Evolutionary conservation across 2,329 filamentous ascomycete species (phyloP).

Genomic region (Fusarium heterosporum): DNA sequence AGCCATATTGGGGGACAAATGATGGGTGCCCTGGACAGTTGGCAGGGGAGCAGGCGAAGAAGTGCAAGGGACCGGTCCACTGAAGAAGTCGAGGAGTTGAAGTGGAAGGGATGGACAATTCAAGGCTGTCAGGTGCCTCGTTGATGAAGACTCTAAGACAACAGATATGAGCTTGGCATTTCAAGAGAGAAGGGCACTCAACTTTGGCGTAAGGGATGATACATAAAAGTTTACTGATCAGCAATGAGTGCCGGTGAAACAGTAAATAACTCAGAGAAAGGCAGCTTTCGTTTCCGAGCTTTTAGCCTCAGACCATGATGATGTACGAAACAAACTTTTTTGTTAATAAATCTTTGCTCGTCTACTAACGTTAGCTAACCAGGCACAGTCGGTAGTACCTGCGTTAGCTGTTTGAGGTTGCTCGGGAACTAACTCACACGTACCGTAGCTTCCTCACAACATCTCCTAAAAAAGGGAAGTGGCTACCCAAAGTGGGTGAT

Average conservation of each 20-base stretch:
- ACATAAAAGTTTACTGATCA: neutral
- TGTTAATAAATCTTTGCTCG: conserved; percentile 9
- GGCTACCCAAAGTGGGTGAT: conserved; percentile 3
- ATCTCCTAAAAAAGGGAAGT: neutral
- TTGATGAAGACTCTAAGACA: neutral
- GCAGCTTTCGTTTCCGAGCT: neutral
- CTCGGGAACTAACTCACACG: conserved; percentile 31
- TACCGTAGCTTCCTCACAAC: conserved; percentile 12
- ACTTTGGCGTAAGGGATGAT: conserved; percentile 7
- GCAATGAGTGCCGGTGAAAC: neutral
- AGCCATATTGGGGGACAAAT: conserved; percentile 27
- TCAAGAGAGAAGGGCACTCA: neutral
- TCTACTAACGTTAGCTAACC: neutral
- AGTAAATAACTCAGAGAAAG: neutral
- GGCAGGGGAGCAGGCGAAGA: conserved; percentile 25
- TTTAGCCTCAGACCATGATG: conserved; percentile 6
- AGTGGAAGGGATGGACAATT: conserved; percentile 7
- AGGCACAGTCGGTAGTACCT: conserved; percentile 23
- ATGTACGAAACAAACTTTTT: conserved; percentile 30
- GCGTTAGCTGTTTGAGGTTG: conserved; percentile 35
- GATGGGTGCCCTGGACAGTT: conserved; percentile 19
- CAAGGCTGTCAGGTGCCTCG: neutral
- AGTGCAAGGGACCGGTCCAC: neutral
- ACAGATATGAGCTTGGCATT: conserved; percentile 18
- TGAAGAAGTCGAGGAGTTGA: conserved; percentile 4